A percentile compares a stretch with the other conserved stretches of the same genome.
These are phyloP conservation scores for Chlorociboria aeruginascens DNA, from an alignment of 495 filamentous ascomycete species.

Conservation along the genomic window DNA sequence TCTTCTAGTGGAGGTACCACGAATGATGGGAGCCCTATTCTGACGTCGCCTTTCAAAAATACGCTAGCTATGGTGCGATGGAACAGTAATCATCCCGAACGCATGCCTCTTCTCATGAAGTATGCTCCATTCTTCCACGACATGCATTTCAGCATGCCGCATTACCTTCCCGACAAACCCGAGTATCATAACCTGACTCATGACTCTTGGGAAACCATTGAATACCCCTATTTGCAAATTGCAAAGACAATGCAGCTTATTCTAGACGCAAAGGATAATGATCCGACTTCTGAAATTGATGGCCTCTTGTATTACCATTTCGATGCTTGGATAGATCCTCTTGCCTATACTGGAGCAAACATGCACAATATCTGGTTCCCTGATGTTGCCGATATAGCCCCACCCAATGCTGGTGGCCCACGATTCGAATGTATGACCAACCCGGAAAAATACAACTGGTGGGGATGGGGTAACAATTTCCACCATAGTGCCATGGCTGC, in stretches of 20 bases:
- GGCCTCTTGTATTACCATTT: conserved; percentile 19
- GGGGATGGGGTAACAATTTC: conserved; percentile 2
- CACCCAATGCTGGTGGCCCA: conserved; percentile 2
- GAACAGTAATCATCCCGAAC: conserved; percentile 10
- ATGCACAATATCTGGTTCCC: conserved; percentile 13
- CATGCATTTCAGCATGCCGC: conserved; percentile 16
- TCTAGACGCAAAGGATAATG: conserved; percentile 10
- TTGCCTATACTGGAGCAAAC: conserved; percentile 8
- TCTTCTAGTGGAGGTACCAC: too few species aligned
- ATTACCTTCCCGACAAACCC: neutral
- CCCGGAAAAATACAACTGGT: conserved; percentile 4
- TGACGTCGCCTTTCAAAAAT: conserved; percentile 15
- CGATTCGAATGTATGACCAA: conserved; percentile 11
- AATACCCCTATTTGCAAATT: conserved; percentile 9
- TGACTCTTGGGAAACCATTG: conserved; percentile 9
- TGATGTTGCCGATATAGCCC: neutral
- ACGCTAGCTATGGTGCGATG: conserved; percentile 17
- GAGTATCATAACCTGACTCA: conserved; percentile 14
- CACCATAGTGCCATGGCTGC: conserved; percentile 7
- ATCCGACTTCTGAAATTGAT: conserved; percentile 1
- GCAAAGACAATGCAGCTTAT: conserved; percentile 18
- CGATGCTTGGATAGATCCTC: conserved; percentile 19
- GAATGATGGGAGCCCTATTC: too few species aligned
- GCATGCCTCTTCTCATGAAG: conserved; percentile 8
- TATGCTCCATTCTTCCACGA: conserved; percentile 20